Evolutionary conservation across 352 stramenopile species (phyloP).

Genomic region (Phytophthora sojae): DNA sequence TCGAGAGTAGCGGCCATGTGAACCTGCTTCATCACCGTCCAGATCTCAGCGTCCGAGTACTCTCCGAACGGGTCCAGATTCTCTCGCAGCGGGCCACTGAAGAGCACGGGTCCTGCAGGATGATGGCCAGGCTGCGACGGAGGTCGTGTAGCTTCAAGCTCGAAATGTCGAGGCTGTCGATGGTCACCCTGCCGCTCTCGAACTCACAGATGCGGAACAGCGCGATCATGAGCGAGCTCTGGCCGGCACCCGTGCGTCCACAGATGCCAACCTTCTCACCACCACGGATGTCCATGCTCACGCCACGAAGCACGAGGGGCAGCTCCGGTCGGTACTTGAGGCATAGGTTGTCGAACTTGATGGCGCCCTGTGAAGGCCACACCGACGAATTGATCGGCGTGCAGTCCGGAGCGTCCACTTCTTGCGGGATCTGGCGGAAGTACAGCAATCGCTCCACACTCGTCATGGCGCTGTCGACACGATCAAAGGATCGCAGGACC

Average conservation of each 20-base stretch:
- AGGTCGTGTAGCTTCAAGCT: slow-evolving; percentile 45
- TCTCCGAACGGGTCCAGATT: slow-evolving; percentile 92
- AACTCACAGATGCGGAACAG: slow-evolving; percentile 43
- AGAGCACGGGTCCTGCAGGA: slow-evolving; percentile 89
- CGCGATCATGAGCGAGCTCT: slow-evolving; percentile 21
- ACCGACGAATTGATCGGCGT: slow-evolving; percentile 1
- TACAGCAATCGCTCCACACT: slow-evolving; percentile 41
- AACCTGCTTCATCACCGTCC: slow-evolving; percentile 58
- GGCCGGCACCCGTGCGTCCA: slow-evolving; percentile 13
- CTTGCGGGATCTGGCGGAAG: slow-evolving; percentile 44
- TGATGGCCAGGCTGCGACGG: slow-evolving; percentile 52
- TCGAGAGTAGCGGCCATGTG: slow-evolving; percentile 72
- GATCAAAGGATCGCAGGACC: slow-evolving; percentile 25
- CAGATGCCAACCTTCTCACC: slow-evolving; percentile 28
- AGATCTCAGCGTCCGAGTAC: slow-evolving; percentile 71
- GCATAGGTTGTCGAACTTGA: slow-evolving; percentile 36
- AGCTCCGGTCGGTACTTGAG: slow-evolving; percentile 32
- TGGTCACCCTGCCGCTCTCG: slow-evolving; percentile 74
- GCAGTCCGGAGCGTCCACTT: slow-evolving; percentile 27
- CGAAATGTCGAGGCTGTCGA: slow-evolving; percentile 88
- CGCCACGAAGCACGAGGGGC: slow-evolving; percentile 43
- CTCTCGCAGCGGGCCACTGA: slow-evolving; percentile 82
- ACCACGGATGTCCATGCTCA: slow-evolving; percentile 34
- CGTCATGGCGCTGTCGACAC: slow-evolving; percentile 61
- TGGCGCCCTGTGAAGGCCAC: slow-evolving; percentile 38